phyloP scores from a whole-genome alignment of 2,329 filamentous ascomycete genomes.

The Aschersonia sp. region DNA sequence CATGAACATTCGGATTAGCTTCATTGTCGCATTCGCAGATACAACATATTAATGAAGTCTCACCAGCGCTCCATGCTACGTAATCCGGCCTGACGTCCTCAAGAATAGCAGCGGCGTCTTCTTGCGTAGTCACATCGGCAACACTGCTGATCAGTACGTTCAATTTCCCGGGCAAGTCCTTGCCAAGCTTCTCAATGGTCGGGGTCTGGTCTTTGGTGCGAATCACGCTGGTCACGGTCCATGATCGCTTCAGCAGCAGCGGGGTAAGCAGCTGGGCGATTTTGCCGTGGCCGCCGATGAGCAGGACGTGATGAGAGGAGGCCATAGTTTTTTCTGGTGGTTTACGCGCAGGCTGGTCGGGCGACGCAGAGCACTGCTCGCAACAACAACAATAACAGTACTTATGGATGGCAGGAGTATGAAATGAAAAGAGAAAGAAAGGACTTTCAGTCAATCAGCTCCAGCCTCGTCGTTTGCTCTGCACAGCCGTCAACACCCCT shows the following conservation, averaged over 20 bases:
- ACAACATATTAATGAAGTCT: slow-evolving; percentile 6
- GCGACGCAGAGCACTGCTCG: too few species aligned
- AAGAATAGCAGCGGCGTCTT: slow-evolving; percentile 48
- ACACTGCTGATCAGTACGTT: slow-evolving; percentile 57
- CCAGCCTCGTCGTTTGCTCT: too few species aligned
- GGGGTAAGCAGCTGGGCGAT: slow-evolving; percentile 62
- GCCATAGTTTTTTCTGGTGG: slow-evolving; percentile 9
- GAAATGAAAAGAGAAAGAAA: too few species aligned
- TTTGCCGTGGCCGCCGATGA: slow-evolving; percentile 75
- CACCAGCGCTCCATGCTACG: slow-evolving; percentile 55
- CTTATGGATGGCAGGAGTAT: too few species aligned
- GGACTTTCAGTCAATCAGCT: too few species aligned
- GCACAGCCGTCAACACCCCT: too few species aligned
- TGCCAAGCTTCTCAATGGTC: slow-evolving; percentile 47
- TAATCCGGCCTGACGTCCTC: slow-evolving; percentile 48
- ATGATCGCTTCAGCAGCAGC: slow-evolving; percentile 57
- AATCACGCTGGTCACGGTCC: slow-evolving; percentile 68
- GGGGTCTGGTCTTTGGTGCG: slow-evolving; percentile 54
- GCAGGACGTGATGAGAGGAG: slow-evolving; percentile 39
- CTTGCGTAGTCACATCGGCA: slow-evolving; percentile 52
- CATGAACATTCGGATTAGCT: neutral
- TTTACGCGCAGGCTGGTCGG: too few species aligned
- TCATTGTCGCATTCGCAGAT: neutral
- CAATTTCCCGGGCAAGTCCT: slow-evolving; percentile 46
- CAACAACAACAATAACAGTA: too few species aligned